Evolutionary conservation across 495 filamentous ascomycete genomes (phyloP), one percentile per base, ranked within the genome.

Genomic region (Trichoderma orchidacearum): DNA sequence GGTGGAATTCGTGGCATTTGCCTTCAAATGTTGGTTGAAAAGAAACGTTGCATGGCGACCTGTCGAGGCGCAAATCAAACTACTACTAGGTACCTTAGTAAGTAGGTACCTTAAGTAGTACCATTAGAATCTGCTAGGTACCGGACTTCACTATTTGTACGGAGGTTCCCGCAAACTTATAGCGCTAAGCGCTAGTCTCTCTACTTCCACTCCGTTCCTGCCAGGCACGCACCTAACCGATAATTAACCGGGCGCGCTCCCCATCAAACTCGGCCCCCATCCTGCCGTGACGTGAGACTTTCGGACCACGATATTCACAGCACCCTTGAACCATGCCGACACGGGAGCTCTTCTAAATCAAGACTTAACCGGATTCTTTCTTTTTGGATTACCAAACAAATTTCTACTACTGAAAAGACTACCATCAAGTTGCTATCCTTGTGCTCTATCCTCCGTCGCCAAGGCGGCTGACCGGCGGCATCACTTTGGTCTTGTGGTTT

Each of bases 1-100:
- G 78, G 80, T 12, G 76, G 64, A 13, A 96, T 73, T 34, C 92
- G 88, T 31, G 91, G 89, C 91, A 96, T 96, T 60, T 56, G 51
- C 30, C 12, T 5, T 15, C n/a, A 35, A 13, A 11, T 35, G n/a
- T n/a, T 34, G 32, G 11, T 13, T 35, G 32, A 35, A 35, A 35
- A n/a, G 9, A 8, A 35, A n/a, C 12, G 9, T 12, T 35, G 32
- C 9, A 35, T n/a, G 11, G 32, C 32, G 32, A 35, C 12, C 12
- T 35, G 32, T n/a, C 5, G 32, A 3, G 5, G 32, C 32, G n/a
- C n/a, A n/a, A n/a, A n/a, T n/a, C n/a, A n/a, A n/a, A n/a, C n/a
- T n/a, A n/a, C n/a, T n/a, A n/a, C n/a, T n/a, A n/a, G n/a, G n/a
- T n/a, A n/a, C n/a, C n/a, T n/a, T n/a, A n/a, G n/a, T n/a, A n/a